Conservation (phyloP, 2,329 filamentous ascomycete species). For the Magnaporthiopsis rhizophila region DNA sequence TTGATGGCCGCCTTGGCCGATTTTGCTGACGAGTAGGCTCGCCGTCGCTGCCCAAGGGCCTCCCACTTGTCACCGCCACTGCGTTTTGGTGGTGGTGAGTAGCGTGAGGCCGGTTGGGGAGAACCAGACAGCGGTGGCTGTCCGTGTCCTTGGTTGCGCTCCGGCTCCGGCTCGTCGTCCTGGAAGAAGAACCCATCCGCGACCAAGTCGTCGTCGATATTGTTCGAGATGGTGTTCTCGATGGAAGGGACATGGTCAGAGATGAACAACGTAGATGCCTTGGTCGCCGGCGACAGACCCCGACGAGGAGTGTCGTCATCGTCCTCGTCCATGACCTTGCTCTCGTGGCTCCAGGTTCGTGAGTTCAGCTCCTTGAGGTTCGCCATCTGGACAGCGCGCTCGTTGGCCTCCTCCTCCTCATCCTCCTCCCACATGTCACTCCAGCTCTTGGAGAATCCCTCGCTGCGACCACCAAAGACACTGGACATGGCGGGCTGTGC, state of each 20-base stretch:
- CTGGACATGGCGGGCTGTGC: conserved; percentile 64
- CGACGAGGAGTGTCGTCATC: conserved; percentile 36
- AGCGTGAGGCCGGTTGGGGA: conserved; percentile 33
- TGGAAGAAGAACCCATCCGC: conserved; percentile 66
- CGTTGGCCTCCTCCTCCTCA: conserved; percentile 60
- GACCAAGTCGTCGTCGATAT: conserved; percentile 58
- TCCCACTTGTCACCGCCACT: conserved; percentile 74
- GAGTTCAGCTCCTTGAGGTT: conserved; percentile 61
- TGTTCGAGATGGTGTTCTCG: conserved; percentile 29
- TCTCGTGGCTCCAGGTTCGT: conserved; percentile 73
- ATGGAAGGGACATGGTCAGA: conserved; percentile 29
- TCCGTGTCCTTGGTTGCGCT: conserved; percentile 16
- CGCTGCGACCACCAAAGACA: conserved; percentile 72
- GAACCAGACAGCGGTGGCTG: no score
- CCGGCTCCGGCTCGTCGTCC: conserved; percentile 41
- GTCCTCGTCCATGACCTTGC: conserved; percentile 36
- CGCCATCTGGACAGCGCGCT: conserved; percentile 50
- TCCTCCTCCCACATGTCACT: conserved; percentile 98
- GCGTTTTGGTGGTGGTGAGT: conserved; percentile 61
- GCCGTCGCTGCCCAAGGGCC: conserved; percentile 74
- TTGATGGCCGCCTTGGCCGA: conserved; percentile 17
- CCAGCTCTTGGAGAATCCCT: conserved; percentile 94
- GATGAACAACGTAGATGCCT: conserved; percentile 28
- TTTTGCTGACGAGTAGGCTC: conserved; percentile 49
- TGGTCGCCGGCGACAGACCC: conserved; percentile 32